Percentiles rank a stretch among this genome's conserved stretches.
Conservation (phyloP, 257 asterid genomes). For the Petrea volubilis region DNA sequence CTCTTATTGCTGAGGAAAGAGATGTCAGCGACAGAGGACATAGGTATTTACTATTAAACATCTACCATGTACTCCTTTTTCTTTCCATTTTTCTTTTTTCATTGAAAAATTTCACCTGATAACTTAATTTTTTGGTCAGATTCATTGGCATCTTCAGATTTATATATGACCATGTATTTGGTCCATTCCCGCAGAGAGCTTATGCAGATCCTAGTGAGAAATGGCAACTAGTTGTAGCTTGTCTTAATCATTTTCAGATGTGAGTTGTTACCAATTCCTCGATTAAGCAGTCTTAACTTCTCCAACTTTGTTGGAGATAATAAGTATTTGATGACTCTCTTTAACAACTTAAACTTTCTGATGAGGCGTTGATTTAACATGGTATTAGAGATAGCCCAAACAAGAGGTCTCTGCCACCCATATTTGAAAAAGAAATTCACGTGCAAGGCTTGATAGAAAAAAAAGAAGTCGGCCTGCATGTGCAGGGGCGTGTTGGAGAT, state of each 20-base stretch:
- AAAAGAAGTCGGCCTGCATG: too few relatives aligned
- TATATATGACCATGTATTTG: conserved; percentile 87
- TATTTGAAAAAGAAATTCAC: too few relatives aligned
- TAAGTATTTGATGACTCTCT: too few relatives aligned
- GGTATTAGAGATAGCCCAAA: too few relatives aligned
- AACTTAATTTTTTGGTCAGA: conserved; percentile 44
- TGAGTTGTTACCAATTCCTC: conserved; percentile 37
- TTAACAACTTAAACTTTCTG: too few relatives aligned
- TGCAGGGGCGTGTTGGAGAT: too few relatives aligned
- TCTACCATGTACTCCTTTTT: background rate
- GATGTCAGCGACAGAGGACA: conserved; percentile 86
- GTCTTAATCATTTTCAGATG: conserved; percentile 90
- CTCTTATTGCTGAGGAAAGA: conserved; percentile 85
- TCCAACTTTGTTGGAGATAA: too few relatives aligned
- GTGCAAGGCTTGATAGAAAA: too few relatives aligned
- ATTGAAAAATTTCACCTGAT: conserved; percentile 19
- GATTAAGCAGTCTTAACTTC: conserved; percentile 11
- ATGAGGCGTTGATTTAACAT: too few relatives aligned
- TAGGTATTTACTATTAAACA: conserved; percentile 52
- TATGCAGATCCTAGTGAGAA: conserved; percentile 89
- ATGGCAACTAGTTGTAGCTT: conserved; percentile 90
- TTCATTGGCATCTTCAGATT: conserved; percentile 95
- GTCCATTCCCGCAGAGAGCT: conserved; percentile 98
- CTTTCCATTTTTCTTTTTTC: background rate
- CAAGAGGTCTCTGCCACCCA: too few relatives aligned